These are phyloP conservation scores for Senna siamea DNA, from an alignment of 306 rosid genomes.

Conservation along the genomic window DNA sequence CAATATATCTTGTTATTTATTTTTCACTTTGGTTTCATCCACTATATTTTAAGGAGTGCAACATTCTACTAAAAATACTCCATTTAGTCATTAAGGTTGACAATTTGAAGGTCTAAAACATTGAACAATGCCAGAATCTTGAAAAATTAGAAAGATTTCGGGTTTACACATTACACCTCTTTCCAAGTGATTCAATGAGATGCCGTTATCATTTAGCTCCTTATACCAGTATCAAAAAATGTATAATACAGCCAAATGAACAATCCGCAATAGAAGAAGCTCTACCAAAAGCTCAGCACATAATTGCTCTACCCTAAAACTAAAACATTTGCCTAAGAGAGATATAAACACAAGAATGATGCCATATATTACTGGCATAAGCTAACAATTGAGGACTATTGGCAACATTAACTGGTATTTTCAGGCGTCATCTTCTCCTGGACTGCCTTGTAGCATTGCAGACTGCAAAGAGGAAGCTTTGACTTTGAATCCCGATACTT, in stretches of 20 bases:
- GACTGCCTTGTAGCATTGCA: constrained; percentile 81
- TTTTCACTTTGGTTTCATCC: no score
- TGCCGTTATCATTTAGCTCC: constrained; percentile 16
- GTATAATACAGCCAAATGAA: constrained; percentile 33
- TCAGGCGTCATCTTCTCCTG: constrained; percentile 46
- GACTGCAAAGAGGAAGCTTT: constrained; percentile 93
- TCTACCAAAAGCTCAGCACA: constrained; percentile 35
- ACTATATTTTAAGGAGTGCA: no score
- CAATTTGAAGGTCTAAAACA: no score
- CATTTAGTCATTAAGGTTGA: no score
- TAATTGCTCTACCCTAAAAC: constrained; percentile 1
- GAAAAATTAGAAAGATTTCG: no score
- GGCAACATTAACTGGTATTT: constrained; percentile 49
- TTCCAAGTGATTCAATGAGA: not conserved
- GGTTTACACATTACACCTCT: no score
- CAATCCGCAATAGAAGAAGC: constrained; percentile 29
- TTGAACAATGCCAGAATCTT: no score
- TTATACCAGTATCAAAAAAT: constrained; percentile 26
- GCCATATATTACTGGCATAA: constrained; percentile 34
- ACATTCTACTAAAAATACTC: no score
- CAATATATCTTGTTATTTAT: no score
- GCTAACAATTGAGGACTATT: constrained; percentile 4
- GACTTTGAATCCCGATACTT: constrained; percentile 88
- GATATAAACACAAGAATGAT: constrained; percentile 34
- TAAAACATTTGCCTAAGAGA: constrained; percentile 29